Percentiles rank a stretch among this genome's conserved stretches.
These are phyloP conservation scores for Spencermartinsiella europaea DNA, from an alignment of 805 yeast genomes.

Conservation along the genomic window DNA sequence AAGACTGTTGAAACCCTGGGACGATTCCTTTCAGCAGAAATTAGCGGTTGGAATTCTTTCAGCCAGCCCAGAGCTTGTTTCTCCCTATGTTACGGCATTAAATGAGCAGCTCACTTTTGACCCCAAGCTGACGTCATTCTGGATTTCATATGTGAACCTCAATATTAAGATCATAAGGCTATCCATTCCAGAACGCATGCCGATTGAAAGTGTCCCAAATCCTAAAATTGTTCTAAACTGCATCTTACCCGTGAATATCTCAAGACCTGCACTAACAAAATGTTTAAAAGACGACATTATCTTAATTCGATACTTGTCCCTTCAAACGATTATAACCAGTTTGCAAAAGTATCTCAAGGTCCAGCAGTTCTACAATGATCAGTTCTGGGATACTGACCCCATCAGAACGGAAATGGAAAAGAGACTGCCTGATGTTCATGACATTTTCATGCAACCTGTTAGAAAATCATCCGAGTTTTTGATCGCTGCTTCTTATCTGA, in stretches of 20 bases:
- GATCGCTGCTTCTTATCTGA: background rate
- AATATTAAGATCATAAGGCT: slow-evolving; percentile 54
- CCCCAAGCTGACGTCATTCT: slow-evolving; percentile 74
- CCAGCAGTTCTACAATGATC: slow-evolving; percentile 32
- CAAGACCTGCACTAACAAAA: slow-evolving; percentile 52
- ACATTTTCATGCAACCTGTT: slow-evolving; percentile 10
- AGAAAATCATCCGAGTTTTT: background rate
- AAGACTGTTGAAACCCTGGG: slow-evolving; percentile 74
- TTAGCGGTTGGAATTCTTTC: slow-evolving; percentile 48
- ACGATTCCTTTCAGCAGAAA: slow-evolving; percentile 57
- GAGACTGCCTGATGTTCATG: slow-evolving; percentile 32
- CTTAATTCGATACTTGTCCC: slow-evolving; percentile 57
- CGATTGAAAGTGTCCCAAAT: slow-evolving; percentile 31
- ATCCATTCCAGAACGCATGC: slow-evolving; percentile 41
- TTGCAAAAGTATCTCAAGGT: slow-evolving; percentile 50
- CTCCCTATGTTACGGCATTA: slow-evolving; percentile 46
- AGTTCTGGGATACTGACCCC: slow-evolving; percentile 39
- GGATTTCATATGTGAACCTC: slow-evolving; percentile 69
- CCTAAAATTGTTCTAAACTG: slow-evolving; percentile 43
- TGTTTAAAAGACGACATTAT: slow-evolving; percentile 47
- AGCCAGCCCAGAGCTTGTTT: slow-evolving; percentile 61
- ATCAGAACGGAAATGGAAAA: slow-evolving; percentile 33
- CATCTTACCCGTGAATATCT: slow-evolving; percentile 60
- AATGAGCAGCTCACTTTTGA: slow-evolving; percentile 47
- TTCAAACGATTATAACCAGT: slow-evolving; percentile 52